These are phyloP conservation scores for Salix arbutifolia DNA, from an alignment of 345 rosid genomes.

Conservation along the genomic window DNA sequence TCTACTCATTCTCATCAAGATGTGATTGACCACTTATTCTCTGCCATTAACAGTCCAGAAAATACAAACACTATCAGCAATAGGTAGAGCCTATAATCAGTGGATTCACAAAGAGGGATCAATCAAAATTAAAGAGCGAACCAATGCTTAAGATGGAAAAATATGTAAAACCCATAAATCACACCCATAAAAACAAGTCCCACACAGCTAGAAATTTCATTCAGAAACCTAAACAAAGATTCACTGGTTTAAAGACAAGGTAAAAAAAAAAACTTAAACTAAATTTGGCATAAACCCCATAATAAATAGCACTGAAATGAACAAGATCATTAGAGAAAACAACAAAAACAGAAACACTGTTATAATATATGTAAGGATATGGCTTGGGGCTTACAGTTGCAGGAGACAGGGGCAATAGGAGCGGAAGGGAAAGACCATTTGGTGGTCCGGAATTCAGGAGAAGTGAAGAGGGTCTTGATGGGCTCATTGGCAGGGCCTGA, in stretches of 20 bases:
- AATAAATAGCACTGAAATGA: not conserved
- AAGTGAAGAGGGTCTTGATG: slow-evolving; percentile 60
- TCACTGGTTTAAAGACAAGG: too few relatives aligned
- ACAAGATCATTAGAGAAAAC: not conserved
- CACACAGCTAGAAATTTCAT: not conserved
- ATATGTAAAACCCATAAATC: too few relatives aligned
- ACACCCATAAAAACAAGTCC: not conserved
- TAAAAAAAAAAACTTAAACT: not conserved
- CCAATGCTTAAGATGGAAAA: too few relatives aligned
- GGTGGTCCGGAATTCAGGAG: slow-evolving; percentile 51
- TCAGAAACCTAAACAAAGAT: not conserved
- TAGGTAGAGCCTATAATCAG: not conserved
- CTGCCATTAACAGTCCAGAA: not conserved
- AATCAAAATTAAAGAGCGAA: not conserved
- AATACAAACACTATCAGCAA: not conserved
- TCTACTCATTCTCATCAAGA: not conserved
- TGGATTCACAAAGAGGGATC: not conserved
- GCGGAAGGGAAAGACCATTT: slow-evolving; percentile 89
- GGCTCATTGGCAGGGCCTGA: slow-evolving; percentile 91
- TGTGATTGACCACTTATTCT: not conserved
- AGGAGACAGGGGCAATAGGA: slow-evolving; percentile 61
- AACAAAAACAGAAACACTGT: not conserved
- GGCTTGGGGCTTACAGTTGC: slow-evolving; percentile 46
- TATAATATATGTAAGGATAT: not conserved
- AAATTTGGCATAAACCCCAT: too few relatives aligned